Evolutionary conservation across 441 rosid genomes (phyloP).

Genomic region (Theobroma grandiflorum): DNA sequence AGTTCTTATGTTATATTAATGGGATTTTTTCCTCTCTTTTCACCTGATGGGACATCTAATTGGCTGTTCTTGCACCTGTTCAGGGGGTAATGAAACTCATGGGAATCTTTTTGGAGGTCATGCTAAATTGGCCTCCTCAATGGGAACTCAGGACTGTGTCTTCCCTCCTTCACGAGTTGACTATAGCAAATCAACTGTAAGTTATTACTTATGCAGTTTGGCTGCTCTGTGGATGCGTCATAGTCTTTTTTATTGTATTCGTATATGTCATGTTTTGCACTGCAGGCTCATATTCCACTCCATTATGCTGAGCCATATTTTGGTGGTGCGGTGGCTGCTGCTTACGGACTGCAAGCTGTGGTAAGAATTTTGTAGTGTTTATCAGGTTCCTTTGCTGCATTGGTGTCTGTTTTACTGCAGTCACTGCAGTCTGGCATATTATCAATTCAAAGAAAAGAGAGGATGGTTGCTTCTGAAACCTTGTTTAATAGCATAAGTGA

Average conservation of each 20-base stretch:
- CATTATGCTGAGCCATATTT: conserved; percentile 65
- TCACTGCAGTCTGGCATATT: neutral
- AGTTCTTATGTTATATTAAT: neutral
- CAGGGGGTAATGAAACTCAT: conserved; percentile 57
- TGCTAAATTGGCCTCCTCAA: conserved; percentile 41
- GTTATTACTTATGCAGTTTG: conserved; percentile 29
- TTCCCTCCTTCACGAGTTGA: conserved; percentile 60
- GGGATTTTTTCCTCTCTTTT: neutral
- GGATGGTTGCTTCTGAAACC: neutral
- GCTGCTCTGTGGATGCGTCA: conserved; percentile 17
- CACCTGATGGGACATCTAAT: conserved; percentile 14
- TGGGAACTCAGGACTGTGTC: conserved; percentile 53
- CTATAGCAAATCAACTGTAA: conserved; percentile 42
- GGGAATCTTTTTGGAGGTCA: conserved; percentile 47
- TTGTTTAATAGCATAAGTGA: neutral
- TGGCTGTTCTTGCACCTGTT: conserved; percentile 23
- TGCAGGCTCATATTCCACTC: conserved; percentile 58
- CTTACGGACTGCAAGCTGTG: conserved; percentile 53
- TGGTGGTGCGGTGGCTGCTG: conserved; percentile 52
- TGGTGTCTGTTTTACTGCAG: neutral
- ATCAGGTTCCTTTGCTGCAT: neutral
- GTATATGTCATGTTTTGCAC: neutral
- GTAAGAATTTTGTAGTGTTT: conserved; percentile 38
- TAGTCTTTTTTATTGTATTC: conserved; percentile 14
- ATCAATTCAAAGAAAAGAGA: neutral